These are phyloP conservation scores for Xerocomus brunneocitrinus DNA, from an alignment of 768 basidiomycete species.

Conservation along the genomic window DNA sequence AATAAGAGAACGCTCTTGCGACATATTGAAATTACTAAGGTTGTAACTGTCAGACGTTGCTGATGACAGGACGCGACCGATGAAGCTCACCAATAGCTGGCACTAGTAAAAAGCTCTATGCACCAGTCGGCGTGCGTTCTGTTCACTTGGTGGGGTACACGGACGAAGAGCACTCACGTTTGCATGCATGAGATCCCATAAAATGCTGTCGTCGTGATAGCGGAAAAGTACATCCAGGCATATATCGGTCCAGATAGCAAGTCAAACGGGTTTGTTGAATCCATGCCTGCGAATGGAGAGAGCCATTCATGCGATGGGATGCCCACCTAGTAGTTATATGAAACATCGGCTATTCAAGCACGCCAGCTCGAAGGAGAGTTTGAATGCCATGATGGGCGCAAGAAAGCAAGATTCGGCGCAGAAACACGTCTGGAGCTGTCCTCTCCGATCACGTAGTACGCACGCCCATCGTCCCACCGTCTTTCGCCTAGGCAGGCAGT, in stretches of 20 bases:
- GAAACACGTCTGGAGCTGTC: no score
- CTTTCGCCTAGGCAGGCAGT: no score
- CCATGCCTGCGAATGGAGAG: no score
- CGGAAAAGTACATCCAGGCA: background rate
- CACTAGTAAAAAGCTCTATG: background rate
- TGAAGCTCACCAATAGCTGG: background rate
- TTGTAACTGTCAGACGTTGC: background rate
- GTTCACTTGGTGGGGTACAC: background rate
- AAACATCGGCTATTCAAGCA: background rate
- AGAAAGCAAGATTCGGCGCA: background rate
- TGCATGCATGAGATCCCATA: conserved; percentile 1
- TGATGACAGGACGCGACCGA: background rate
- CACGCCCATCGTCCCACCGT: no score
- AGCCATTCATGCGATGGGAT: background rate
- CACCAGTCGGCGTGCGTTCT: background rate
- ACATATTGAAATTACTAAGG: background rate
- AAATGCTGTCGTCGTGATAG: background rate
- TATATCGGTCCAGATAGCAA: background rate
- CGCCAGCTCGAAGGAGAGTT: background rate
- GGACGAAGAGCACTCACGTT: background rate
- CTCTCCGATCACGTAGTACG: background rate
- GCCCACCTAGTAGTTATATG: background rate
- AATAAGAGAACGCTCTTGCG: background rate
- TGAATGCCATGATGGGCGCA: background rate
- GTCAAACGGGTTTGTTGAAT: background rate